Evolutionary conservation across 164 flowering plant genomes (phyloP).

Genomic region (Protea cynaroides): DNA sequence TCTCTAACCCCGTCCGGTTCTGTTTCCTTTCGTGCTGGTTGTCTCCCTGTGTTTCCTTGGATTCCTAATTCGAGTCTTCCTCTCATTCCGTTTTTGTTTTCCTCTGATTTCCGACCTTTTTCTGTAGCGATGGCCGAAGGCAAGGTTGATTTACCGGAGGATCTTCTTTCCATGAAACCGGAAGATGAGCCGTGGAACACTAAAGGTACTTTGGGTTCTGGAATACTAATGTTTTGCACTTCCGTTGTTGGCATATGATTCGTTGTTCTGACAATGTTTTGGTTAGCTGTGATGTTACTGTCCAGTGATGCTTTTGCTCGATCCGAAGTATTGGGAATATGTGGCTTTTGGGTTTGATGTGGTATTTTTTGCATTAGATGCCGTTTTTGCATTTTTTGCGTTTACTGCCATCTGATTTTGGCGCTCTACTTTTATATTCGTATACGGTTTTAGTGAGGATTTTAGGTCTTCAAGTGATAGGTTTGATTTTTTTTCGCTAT

Average conservation of each 20-base stretch:
- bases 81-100: not conserved
- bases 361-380: constrained; percentile 1
- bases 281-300: not conserved
- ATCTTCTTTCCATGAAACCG: constrained; percentile 51
- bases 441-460: not conserved
- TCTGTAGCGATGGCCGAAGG: constrained; percentile 46
- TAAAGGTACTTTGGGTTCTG: constrained; percentile 37
- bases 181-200: constrained; percentile 40
- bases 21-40: not conserved
- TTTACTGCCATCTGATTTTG: not conserved
- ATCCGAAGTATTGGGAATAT: constrained; percentile 13
- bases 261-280: not conserved
- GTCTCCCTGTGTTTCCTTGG: not conserved
- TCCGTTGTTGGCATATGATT: not conserved
- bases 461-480: not conserved
- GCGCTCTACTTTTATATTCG: not conserved
- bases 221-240: not conserved
- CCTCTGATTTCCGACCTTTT: constrained; percentile 1
- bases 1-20: not conserved
- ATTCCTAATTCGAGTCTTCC: not conserved
- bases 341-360: not conserved
- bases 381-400: not conserved
- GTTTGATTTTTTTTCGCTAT: constrained; percentile 1
- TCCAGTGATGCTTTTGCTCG: constrained; percentile 8
- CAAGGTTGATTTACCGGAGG: constrained; percentile 70